Base-by-base conservation (phyloP, 768 basidiomycete genomes). In the Mycena venus region DNA sequence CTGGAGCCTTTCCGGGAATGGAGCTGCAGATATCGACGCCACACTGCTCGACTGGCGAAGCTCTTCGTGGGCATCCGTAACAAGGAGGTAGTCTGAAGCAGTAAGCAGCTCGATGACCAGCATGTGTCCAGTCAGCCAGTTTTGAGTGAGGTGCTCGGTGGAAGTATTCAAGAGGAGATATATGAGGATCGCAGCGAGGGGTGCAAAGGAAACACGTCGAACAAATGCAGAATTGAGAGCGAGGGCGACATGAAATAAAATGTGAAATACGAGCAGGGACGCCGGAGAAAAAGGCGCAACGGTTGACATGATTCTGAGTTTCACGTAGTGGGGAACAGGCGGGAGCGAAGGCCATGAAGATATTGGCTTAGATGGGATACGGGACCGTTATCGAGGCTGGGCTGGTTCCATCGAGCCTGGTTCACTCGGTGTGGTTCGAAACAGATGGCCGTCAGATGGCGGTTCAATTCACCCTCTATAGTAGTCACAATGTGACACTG, bases 161-260 rank as follows among this genome's bases (percentile, higher is more conserved):
- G 79, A 82, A 1, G 81, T 83, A 38, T 78, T 69, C 47, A 78
- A 78, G 42, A 84, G 77, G 36, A 83, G 72, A 72, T 80, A 74
- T 75, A 78, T 77, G 34, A 74, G 62, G 38, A 82, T 74, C 15
- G 71, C 63, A 12, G 51, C 29, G 11, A 83, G 66, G 0, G 77
- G 76, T 17, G 74, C 21, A n/a, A 78, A 75, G 17, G 75, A 51
- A 12, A 75, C 17, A 23, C 23, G 67, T 19, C 82, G 74, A 32
- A 60, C 31, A 38, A 31, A 6, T 11, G n/a, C 32, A 4, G 34
- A 32, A 34, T 60, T 60, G 10, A 38, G 3, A n/a, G 59, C 34
- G 21, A 60, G 59, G 31, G 36, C 59, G 36, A 60, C 9, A 29
- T 60, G 17, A 36, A 60, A 36, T 21, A 38, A 38, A 31, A 60